phyloP scores from a whole-genome alignment of 2,329 filamentous ascomycete genomes.

The Botrytis hyacinthi region DNA sequence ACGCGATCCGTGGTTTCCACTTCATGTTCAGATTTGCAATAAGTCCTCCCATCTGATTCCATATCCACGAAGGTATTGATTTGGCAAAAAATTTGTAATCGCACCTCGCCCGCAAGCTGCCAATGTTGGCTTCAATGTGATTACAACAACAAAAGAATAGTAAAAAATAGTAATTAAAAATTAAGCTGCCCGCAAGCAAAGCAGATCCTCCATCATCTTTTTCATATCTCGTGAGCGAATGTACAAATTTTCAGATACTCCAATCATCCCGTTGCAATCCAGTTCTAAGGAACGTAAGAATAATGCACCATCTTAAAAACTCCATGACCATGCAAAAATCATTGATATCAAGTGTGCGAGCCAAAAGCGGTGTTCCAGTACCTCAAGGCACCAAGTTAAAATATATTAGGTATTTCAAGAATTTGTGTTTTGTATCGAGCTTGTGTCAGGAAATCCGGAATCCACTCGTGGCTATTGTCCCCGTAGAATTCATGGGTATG shows the following conservation, averaged over 20 bases:
- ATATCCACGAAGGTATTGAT: neutral
- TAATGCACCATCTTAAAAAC: neutral
- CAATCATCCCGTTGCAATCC: neutral
- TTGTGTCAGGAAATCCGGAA: neutral
- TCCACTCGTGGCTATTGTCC: conserved; percentile 15
- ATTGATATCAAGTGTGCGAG: neutral
- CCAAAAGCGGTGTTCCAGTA: neutral
- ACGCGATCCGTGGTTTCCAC: neutral
- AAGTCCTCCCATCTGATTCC: neutral
- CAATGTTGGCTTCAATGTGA: neutral
- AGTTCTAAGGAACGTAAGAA: neutral
- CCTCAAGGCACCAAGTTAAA: neutral
- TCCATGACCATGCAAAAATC: neutral
- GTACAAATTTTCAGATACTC: neutral
- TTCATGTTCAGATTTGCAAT: neutral
- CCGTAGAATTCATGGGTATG: conserved; percentile 7
- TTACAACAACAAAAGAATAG: neutral
- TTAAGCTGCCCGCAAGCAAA: neutral
- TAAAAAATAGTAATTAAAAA: neutral
- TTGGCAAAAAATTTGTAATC: neutral
- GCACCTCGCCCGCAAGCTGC: neutral
- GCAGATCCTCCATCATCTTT: neutral
- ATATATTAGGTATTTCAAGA: neutral
- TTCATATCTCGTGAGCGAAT: conserved; percentile 3
- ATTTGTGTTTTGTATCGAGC: neutral